phyloP scores from a whole-genome alignment of 805 yeast genomes.

The Nakazawaea wickerhamii region DNA sequence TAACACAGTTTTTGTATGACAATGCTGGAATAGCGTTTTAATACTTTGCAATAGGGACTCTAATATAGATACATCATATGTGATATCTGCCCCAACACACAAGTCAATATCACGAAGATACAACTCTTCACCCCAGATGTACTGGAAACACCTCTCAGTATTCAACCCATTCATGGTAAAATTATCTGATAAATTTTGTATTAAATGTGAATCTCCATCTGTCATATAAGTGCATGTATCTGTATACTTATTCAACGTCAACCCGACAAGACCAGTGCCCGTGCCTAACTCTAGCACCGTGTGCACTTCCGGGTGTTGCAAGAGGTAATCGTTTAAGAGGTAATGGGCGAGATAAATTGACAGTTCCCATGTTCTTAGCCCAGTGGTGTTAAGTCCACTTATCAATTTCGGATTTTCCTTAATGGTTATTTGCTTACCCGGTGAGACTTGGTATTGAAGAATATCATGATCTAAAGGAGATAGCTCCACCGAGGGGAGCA shows the following conservation, averaged over 20 bases:
- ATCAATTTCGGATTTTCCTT: slow-evolving; percentile 60
- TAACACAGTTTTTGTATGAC: slow-evolving; percentile 1
- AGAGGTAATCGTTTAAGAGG: slow-evolving; percentile 23
- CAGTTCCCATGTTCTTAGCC: slow-evolving; percentile 92
- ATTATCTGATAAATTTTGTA: slow-evolving; percentile 42
- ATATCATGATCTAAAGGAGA: slow-evolving; percentile 34
- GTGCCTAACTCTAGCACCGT: slow-evolving; percentile 72
- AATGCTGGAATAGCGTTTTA: slow-evolving; percentile 26
- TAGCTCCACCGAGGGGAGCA: slow-evolving; percentile 29
- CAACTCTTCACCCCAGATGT: slow-evolving; percentile 56
- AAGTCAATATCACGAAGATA: slow-evolving; percentile 35
- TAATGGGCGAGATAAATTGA: slow-evolving; percentile 60
- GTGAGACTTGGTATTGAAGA: slow-evolving; percentile 29
- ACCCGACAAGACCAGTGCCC: slow-evolving; percentile 81
- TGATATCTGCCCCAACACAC: slow-evolving; percentile 81
- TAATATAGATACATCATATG: slow-evolving; percentile 65
- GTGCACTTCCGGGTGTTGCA: slow-evolving; percentile 15
- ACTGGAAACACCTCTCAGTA: slow-evolving; percentile 20
- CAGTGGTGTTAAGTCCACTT: slow-evolving; percentile 80
- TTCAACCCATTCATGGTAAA: slow-evolving; percentile 22
- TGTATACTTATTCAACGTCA: slow-evolving; percentile 31
- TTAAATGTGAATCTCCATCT: slow-evolving; percentile 60
- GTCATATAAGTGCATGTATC: slow-evolving; percentile 39
- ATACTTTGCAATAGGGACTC: slow-evolving; percentile 50
- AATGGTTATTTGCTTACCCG: slow-evolving; percentile 26